Evolutionary conservation across 805 yeast genomes (phyloP).

Genomic region (Metschnikowia santaceciliae): DNA sequence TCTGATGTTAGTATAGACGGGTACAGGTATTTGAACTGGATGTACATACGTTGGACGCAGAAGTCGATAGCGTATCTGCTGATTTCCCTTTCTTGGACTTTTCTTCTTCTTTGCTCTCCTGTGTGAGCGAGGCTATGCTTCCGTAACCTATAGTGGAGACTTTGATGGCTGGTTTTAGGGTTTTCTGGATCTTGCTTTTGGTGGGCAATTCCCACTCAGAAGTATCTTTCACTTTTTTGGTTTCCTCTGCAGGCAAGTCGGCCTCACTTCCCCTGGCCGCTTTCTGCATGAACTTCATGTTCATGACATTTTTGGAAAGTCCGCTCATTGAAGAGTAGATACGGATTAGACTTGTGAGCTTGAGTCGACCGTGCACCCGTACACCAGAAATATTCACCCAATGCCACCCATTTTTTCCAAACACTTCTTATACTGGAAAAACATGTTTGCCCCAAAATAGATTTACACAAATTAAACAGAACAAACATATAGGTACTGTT

Average conservation of each 20-base stretch:
- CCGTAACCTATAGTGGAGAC: slow-evolving; percentile 41
- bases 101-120: slow-evolving; percentile 6
- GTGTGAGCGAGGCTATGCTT: slow-evolving; percentile 23
- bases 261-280: slow-evolving; percentile 36
- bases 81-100: background rate
- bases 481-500: background rate
- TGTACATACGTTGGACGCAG: background rate
- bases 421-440: background rate
- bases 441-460: too few species aligned
- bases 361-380: background rate
- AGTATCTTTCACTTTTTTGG: slow-evolving; percentile 41
- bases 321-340: slow-evolving; percentile 7
- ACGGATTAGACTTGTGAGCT: background rate
- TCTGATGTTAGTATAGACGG: slow-evolving; percentile 1
- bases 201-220: slow-evolving; percentile 51
- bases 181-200: slow-evolving; percentile 22
- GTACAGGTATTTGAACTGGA: background rate
- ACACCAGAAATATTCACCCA: background rate
- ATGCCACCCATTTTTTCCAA: background rate
- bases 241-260: slow-evolving; percentile 26
- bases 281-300: slow-evolving; percentile 65
- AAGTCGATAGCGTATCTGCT: background rate
- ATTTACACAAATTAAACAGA: background rate
- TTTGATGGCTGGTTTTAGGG: slow-evolving; percentile 18
- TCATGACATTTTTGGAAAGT: slow-evolving; percentile 66